Conservation (phyloP, 2,329 filamentous ascomycete species). For the Xylariales sp. region DNA sequence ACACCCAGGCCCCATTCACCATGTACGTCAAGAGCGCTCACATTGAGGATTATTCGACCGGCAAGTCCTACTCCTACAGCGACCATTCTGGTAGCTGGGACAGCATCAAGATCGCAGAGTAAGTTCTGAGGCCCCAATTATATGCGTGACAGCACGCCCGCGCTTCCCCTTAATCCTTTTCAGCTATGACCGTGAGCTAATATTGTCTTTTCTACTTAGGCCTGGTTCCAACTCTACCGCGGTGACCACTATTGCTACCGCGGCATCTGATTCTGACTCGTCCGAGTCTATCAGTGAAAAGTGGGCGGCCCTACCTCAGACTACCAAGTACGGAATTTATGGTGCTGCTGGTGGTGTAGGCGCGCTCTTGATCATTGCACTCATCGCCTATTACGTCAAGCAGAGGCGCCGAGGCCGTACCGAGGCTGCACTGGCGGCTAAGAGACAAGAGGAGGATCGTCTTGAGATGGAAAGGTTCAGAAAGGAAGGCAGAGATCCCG, state of each 20-base stretch:
- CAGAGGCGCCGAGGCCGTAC: conserved; percentile 47
- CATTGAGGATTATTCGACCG: conserved; percentile 55
- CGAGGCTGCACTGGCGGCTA: conserved; percentile 44
- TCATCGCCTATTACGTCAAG: conserved; percentile 49
- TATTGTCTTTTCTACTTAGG: conserved; percentile 11
- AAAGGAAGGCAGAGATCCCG: conserved; percentile 43
- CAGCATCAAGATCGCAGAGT: conserved; percentile 57
- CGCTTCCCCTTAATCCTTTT: neutral
- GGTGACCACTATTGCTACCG: conserved; percentile 35
- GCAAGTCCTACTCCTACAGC: conserved; percentile 61
- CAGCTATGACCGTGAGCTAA: neutral
- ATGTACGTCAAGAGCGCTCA: conserved; percentile 65
- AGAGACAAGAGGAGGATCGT: conserved; percentile 41
- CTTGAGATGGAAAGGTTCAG: conserved; percentile 47
- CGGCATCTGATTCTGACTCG: conserved; percentile 19
- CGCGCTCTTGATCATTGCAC: conserved; percentile 22
- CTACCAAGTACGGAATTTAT: conserved; percentile 50
- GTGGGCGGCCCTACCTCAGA: conserved; percentile 46
- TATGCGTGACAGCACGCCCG: neutral
- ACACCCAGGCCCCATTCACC: conserved; percentile 59
- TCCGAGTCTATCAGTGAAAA: conserved; percentile 45
- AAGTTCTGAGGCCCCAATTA: conserved; percentile 25
- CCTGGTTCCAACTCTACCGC: conserved; percentile 54
- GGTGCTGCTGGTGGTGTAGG: conserved; percentile 40
- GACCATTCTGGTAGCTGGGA: conserved; percentile 58